phyloP scores from a whole-genome alignment of 768 basidiomycete genomes.

The Termitomyces sp. region DNA sequence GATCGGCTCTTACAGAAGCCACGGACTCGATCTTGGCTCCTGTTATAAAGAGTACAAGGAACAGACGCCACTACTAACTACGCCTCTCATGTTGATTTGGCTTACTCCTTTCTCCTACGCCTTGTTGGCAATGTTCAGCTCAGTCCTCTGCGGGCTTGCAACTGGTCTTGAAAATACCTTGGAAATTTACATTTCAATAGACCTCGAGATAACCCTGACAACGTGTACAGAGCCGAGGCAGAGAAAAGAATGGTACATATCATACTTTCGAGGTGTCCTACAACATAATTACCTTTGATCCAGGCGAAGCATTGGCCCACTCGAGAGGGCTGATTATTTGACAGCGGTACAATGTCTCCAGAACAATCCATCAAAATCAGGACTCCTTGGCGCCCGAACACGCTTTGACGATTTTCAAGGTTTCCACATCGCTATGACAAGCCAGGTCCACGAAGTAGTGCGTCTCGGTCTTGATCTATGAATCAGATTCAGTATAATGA shows the following conservation, averaged over 20 bases:
- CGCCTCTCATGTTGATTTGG: background rate
- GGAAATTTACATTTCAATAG: background rate
- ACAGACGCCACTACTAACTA: background rate
- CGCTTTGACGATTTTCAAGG: conserved; percentile 12
- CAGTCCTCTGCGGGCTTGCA: background rate
- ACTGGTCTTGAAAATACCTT: background rate
- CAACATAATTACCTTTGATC: background rate
- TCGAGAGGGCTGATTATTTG: conserved; percentile 1
- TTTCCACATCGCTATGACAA: conserved; percentile 1
- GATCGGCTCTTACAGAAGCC: background rate
- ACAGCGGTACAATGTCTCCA: conserved; percentile 6
- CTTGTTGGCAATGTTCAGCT: background rate
- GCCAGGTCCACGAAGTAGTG: conserved; percentile 3
- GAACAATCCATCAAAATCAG: background rate
- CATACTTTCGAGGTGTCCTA: background rate
- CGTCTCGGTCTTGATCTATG: background rate
- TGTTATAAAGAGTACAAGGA: background rate
- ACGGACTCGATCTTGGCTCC: too few species aligned
- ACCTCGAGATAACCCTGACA: background rate
- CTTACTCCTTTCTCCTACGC: background rate
- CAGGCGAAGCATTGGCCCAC: conserved; percentile 1
- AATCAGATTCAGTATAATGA: too few species aligned
- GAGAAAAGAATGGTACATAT: conserved; percentile 1
- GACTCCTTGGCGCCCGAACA: background rate
- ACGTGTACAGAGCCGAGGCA: background rate